phyloP scores from a whole-genome alignment of 1,139 yeast genomes.

The Sugiyamaella paludigena region DNA sequence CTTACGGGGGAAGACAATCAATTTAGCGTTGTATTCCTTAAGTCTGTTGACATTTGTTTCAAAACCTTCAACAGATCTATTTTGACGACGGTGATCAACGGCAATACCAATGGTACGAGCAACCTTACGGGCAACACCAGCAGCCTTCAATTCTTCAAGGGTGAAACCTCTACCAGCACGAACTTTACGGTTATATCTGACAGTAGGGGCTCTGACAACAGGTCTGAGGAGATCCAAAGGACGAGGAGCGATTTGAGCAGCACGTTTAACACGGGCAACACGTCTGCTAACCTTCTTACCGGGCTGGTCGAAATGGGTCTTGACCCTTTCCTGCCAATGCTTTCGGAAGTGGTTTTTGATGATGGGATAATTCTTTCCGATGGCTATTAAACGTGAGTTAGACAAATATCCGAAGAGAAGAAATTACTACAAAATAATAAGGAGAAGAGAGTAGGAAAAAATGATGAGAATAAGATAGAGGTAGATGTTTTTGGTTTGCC shows the following conservation, averaged over 20 bases:
- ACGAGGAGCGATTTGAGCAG: conserved; percentile 95
- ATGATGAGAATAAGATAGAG: not conserved
- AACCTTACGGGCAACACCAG: conserved; percentile 82
- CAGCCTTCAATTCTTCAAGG: conserved; percentile 97
- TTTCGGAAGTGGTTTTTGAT: conserved; percentile 77
- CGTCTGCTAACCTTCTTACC: conserved; percentile 98
- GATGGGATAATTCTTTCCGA: conserved; percentile 81
- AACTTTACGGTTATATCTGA: conserved; percentile 98
- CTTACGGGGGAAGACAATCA: conserved; percentile 94
- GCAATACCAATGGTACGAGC: conserved; percentile 99
- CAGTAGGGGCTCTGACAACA: conserved; percentile 96
- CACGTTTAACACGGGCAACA: conserved; percentile 88
- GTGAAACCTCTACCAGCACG: conserved; percentile 99
- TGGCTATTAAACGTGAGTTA: conserved; percentile 58
- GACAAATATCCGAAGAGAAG: not conserved
- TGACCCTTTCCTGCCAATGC: conserved; percentile 99
- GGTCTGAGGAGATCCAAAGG: conserved; percentile 97
- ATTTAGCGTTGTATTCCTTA: conserved; percentile 92
- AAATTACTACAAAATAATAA: no score
- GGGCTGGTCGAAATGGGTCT: conserved; percentile 99
- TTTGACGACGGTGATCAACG: conserved; percentile 99
- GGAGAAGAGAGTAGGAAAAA: not conserved
- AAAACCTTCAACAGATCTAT: conserved; percentile 95
- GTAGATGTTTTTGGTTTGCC: no score
- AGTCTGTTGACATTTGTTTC: conserved; percentile 95